Conservation (phyloP, 2,329 filamentous ascomycete genomes). For the Didymella arachidicola region DNA sequence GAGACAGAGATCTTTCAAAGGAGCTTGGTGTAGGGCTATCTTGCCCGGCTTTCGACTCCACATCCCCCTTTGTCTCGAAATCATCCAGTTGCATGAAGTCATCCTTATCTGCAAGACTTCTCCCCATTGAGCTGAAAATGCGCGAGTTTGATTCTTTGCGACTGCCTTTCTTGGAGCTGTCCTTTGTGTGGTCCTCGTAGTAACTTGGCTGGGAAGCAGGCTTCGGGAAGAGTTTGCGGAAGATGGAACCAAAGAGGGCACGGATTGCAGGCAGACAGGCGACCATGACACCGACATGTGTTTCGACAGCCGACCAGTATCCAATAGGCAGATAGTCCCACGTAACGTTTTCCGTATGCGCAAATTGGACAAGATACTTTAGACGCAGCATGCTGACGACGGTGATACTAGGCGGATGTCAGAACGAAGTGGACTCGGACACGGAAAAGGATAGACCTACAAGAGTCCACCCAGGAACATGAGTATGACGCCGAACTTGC, state of each 20-base stretch:
- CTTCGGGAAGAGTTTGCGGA: slow-evolving; percentile 1
- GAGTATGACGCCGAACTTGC: slow-evolving; percentile 46
- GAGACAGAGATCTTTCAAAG: neutral
- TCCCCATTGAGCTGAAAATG: slow-evolving; percentile 5
- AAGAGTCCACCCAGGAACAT: slow-evolving; percentile 52
- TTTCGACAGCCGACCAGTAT: slow-evolving; percentile 41
- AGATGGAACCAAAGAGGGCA: slow-evolving; percentile 24
- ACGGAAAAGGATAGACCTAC: slow-evolving; percentile 37
- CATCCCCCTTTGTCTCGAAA: neutral
- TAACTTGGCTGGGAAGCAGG: slow-evolving; percentile 3
- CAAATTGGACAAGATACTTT: slow-evolving; percentile 54
- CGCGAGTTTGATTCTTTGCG: slow-evolving; percentile 4
- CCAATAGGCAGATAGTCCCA: slow-evolving; percentile 45
- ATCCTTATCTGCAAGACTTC: slow-evolving; percentile 8
- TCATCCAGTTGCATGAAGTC: slow-evolving; percentile 1
- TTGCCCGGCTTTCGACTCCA: neutral
- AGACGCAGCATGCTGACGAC: slow-evolving; percentile 56
- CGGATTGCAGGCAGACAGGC: slow-evolving; percentile 38
- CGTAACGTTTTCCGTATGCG: slow-evolving; percentile 51
- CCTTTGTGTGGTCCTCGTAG: slow-evolving; percentile 6
- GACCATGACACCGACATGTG: slow-evolving; percentile 38
- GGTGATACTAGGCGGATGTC: slow-evolving; percentile 47
- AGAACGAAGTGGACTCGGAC: neutral
- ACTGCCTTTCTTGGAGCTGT: slow-evolving; percentile 3
- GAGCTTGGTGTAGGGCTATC: neutral